These are phyloP conservation scores for Schizochytrium sp. DNA, from an alignment of 108 stramenopile species.

Conservation along the genomic window DNA sequence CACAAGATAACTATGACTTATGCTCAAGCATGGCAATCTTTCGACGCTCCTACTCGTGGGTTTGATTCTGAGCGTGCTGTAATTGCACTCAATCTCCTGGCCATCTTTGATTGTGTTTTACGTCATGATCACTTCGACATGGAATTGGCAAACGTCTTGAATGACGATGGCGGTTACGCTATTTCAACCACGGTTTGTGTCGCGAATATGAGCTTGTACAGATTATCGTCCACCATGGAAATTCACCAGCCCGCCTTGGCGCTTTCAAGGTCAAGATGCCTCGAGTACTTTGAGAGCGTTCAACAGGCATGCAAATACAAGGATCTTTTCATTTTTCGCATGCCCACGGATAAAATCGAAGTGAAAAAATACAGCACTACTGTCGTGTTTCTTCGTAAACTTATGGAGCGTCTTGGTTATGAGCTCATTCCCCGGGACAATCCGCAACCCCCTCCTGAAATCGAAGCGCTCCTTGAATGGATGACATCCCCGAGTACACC, in stretches of 20 bases:
- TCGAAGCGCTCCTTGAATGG: slow-evolving; percentile 62
- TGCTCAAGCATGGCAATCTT: slow-evolving; percentile 24
- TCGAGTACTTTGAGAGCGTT: slow-evolving; percentile 52
- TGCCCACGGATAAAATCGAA: slow-evolving; percentile 61
- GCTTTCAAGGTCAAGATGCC: not conserved
- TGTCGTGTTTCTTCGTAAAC: slow-evolving; percentile 52
- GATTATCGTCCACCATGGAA: slow-evolving; percentile 43
- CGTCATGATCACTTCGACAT: slow-evolving; percentile 42
- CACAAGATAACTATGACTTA: slow-evolving; percentile 5
- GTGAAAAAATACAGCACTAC: slow-evolving; percentile 61
- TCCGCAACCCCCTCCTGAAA: slow-evolving; percentile 64
- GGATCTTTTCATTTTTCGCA: slow-evolving; percentile 56
- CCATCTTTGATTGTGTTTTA: slow-evolving; percentile 49
- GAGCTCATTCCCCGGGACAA: slow-evolving; percentile 60
- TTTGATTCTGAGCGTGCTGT: slow-evolving; percentile 61
- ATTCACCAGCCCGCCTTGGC: slow-evolving; percentile 40
- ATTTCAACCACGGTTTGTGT: slow-evolving; percentile 32
- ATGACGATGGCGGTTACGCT: slow-evolving; percentile 41
- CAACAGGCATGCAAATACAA: slow-evolving; percentile 30
- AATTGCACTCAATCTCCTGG: not conserved
- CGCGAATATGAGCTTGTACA: slow-evolving; percentile 24
- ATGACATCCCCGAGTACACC: slow-evolving; percentile 50
- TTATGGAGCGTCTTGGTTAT: slow-evolving; percentile 61
- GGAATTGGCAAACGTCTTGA: slow-evolving; percentile 34
- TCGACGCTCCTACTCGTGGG: slow-evolving; percentile 41